Percentiles rank a stretch among this genome's conserved stretches.
Conservation (phyloP, 139 green algal species). For the Chlorella sp. region DNA sequence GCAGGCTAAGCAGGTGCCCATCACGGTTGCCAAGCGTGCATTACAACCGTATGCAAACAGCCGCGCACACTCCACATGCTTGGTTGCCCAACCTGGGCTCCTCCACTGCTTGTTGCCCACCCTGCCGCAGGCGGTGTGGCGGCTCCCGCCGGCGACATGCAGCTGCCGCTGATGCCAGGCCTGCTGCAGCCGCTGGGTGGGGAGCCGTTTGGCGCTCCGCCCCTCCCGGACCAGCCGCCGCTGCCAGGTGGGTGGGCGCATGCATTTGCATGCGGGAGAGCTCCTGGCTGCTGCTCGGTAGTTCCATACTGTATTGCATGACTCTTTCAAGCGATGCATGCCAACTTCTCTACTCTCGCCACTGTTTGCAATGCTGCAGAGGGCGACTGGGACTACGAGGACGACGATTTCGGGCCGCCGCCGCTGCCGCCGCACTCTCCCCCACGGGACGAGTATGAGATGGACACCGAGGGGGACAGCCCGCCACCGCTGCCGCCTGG, state of each 20-base stretch:
- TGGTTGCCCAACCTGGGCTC: background rate
- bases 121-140: background rate
- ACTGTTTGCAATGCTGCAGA: too few relatives aligned
- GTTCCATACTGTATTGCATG: too few relatives aligned
- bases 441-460: constrained; percentile 6
- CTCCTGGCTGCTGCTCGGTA: too few relatives aligned
- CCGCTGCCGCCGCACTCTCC: constrained; percentile 35
- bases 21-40: background rate
- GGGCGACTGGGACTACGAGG: background rate
- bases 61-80: background rate
- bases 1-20: background rate
- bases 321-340: too few relatives aligned
- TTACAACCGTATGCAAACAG: background rate
- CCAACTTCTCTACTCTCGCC: too few relatives aligned
- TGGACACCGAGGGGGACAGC: background rate
- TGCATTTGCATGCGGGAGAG: background rate
- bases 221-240: constrained; percentile 6
- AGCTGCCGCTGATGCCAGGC: constrained; percentile 8
- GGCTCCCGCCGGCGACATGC: background rate
- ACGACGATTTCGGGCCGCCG: constrained; percentile 7
- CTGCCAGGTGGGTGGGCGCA: constrained; percentile 3
- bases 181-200: constrained; percentile 6
- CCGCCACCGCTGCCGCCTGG: background rate
- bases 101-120: background rate
- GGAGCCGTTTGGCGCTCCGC: background rate